phyloP scores from a whole-genome alignment of 2,329 filamentous ascomycete species.

The Trichophyton rubrum region DNA sequence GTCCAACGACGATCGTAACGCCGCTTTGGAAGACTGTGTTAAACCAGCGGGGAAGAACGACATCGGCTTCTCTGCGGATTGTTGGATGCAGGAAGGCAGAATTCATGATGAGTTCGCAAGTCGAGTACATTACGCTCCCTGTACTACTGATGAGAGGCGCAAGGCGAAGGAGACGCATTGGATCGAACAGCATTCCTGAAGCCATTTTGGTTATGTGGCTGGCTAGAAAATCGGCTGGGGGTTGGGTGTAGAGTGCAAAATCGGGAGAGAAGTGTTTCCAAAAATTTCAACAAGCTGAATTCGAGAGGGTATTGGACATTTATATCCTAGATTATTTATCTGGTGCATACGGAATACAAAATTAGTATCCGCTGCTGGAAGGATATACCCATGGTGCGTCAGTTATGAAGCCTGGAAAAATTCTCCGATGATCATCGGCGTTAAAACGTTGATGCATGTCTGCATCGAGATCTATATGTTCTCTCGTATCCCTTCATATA shows the following conservation, averaged over 20 bases:
- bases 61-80: conserved; percentile 14
- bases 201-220: conserved; percentile 5
- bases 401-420: neutral
- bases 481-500: too few relatives aligned
- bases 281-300: neutral
- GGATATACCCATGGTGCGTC: neutral
- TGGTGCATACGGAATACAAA: neutral
- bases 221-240: neutral
- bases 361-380: neutral
- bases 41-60: conserved; percentile 36
- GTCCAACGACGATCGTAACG: conserved; percentile 14
- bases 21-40: conserved; percentile 30
- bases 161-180: conserved; percentile 26
- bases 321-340: neutral
- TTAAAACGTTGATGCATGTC: neutral
- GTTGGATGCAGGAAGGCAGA: conserved; percentile 15
- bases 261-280: too few relatives aligned
- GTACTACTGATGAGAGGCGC: conserved; percentile 39
- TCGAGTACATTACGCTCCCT: conserved; percentile 35
- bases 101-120: conserved; percentile 25
- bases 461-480: too few relatives aligned
- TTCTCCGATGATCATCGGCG: neutral
- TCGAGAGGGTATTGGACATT: neutral
- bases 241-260: neutral
- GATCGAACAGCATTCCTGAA: conserved; percentile 10